phyloP scores from a whole-genome alignment of 1,139 yeast genomes.

The Geotrichum histeridarum region DNA sequence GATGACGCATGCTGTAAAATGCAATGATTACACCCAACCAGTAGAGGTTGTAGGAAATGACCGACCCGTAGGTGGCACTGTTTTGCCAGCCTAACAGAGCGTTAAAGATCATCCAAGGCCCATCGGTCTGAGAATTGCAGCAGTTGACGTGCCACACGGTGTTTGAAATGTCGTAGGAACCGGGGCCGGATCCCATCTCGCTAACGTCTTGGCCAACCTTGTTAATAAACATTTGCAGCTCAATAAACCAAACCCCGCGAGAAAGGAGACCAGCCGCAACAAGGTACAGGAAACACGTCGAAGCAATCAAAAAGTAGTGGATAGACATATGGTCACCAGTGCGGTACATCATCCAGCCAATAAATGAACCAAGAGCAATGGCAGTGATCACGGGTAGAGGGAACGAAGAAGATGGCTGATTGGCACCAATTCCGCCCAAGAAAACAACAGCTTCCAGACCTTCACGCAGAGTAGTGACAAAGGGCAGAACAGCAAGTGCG shows the following conservation, averaged over 20 bases:
- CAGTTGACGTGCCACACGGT: conserved; percentile 96
- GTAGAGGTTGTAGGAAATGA: conserved; percentile 65
- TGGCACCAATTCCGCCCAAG: conserved; percentile 80
- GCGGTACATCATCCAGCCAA: conserved; percentile 66
- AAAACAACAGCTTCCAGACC: conserved; percentile 86
- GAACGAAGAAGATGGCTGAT: conserved; percentile 68
- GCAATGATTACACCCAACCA: conserved; percentile 59
- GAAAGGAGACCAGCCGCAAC: conserved; percentile 89
- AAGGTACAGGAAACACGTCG: conserved; percentile 80
- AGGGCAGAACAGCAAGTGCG: conserved; percentile 70
- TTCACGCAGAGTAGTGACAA: conserved; percentile 76
- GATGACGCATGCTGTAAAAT: conserved; percentile 14
- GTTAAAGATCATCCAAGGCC: conserved; percentile 89
- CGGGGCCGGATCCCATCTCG: conserved; percentile 90
- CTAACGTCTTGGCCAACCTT: conserved; percentile 84
- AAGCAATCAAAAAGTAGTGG: conserved; percentile 71
- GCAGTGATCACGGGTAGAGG: conserved; percentile 80
- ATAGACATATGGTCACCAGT: conserved; percentile 75
- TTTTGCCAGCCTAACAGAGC: conserved; percentile 95
- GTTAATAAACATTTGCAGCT: conserved; percentile 57
- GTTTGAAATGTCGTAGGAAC: conserved; percentile 75
- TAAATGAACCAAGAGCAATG: conserved; percentile 55
- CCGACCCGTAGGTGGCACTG: conserved; percentile 90
- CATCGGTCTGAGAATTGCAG: conserved; percentile 85
- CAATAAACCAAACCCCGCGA: conserved; percentile 86